These are phyloP conservation scores for Nyssa sinensis DNA, from an alignment of 148 eudicot genomes.

Conservation along the genomic window DNA sequence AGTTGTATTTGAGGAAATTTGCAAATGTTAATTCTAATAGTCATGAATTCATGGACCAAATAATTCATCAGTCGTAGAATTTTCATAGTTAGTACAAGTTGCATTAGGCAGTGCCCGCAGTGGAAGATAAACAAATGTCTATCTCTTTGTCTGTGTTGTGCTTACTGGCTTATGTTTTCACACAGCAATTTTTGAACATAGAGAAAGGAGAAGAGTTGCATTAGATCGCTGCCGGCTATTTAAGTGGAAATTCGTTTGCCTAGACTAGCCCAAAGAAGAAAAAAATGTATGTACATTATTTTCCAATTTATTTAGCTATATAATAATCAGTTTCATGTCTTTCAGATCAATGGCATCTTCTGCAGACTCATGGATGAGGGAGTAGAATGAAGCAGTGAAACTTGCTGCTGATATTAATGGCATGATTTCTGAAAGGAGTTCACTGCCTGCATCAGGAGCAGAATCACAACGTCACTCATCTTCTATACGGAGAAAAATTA, in stretches of 20 bases:
- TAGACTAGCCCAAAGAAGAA: not conserved
- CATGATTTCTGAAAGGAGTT: constrained; percentile 73
- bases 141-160: not conserved
- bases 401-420: constrained; percentile 70
- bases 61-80: no score
- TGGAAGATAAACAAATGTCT: no score
- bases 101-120: no score
- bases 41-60: no score
- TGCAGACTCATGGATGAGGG: constrained; percentile 74
- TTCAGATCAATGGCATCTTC: constrained; percentile 62
- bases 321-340: not conserved
- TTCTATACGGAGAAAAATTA: constrained; percentile 73
- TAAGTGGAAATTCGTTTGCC: not conserved
- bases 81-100: no score
- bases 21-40: no score
- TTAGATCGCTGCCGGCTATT: not conserved
- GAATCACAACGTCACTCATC: constrained; percentile 81
- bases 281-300: not conserved
- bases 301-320: not conserved
- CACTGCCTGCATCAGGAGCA: constrained; percentile 53
- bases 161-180: not conserved
- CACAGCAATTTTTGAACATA: not conserved
- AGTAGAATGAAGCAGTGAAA: constrained; percentile 76
- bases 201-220: not conserved
- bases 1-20: no score